Evolutionary conservation across 2,329 filamentous ascomycete genomes (phyloP).

Genomic region (Pestalotiopsis sp.): DNA sequence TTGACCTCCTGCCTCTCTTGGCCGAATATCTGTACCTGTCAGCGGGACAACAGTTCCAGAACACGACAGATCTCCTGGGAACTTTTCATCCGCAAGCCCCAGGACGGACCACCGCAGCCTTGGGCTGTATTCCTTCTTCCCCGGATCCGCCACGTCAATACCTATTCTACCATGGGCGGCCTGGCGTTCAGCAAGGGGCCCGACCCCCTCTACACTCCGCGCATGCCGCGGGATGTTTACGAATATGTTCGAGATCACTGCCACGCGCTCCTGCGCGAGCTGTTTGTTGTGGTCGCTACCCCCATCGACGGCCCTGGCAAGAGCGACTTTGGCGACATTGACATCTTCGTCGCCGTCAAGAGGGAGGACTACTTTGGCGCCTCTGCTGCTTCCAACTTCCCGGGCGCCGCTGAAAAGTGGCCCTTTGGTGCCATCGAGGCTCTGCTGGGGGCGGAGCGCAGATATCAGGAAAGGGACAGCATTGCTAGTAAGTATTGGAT

Average conservation of each 20-base stretch:
- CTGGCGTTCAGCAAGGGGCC: slow-evolving; percentile 53
- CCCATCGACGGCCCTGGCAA: slow-evolving; percentile 74
- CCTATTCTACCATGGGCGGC: slow-evolving; percentile 64
- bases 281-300: slow-evolving; percentile 58
- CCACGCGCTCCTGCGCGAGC: slow-evolving; percentile 45
- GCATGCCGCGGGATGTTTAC: slow-evolving; percentile 66
- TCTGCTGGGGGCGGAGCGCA: slow-evolving; percentile 48
- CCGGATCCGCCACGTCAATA: neutral
- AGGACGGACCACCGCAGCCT: neutral
- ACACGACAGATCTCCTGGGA: too few relatives aligned
- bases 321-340: slow-evolving; percentile 68
- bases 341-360: slow-evolving; percentile 61
- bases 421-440: slow-evolving; percentile 34
- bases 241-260: slow-evolving; percentile 47
- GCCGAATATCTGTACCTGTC: too few relatives aligned
- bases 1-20: too few relatives aligned
- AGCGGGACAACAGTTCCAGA: too few relatives aligned
- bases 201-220: slow-evolving; percentile 60
- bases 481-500: slow-evolving; percentile 1
- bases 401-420: slow-evolving; percentile 10
- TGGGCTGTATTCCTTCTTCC: neutral
- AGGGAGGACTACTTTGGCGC: slow-evolving; percentile 19
- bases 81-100: too few relatives aligned
- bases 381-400: neutral
- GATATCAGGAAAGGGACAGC: slow-evolving; percentile 28